Evolutionary conservation across 1,139 yeast genomes (phyloP), one percentile per base, ranked within the genome.

Genomic region (Candida freyschussii): DNA sequence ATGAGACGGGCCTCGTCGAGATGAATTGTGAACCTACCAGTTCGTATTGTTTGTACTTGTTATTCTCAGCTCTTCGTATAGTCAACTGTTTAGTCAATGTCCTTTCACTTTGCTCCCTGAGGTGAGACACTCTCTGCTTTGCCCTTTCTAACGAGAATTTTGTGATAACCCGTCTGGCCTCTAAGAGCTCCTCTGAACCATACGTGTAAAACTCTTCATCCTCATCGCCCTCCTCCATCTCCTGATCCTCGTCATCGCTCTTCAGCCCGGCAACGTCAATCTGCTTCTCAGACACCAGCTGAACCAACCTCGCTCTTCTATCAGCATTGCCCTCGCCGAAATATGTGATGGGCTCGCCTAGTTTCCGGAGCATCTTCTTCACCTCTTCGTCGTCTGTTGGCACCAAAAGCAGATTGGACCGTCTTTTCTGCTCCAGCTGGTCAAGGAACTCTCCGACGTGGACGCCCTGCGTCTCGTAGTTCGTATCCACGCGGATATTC

Each of bases 131-230:
- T 39, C 93, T 60, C 1, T 40, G 31, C 13, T 57, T 48, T 0
- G 93, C 71, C 17, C 55, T 56, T 0, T 35, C 32, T 2, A 83
- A 47, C 0, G 95, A 79, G 37, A 54, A 59, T 3, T 57, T 41
- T 1, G 86, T 68, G 0, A 89, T 66, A 2, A 47, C 41, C 24
- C 60, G 55, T 32, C 97, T 66, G 0, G 76, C 67, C 2, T 65
- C 60, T n/a, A 69, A 59, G 13, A 87, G 57, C n/a, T 67, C 72
- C 6, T 62, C 60, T 1, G 72, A 57, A 0, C 95, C 96, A 0
- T 94, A 94, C 0, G 96, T 86, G 52, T 78, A 86, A 51, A 82
- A 86, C 40, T 84, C 95, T 38, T 81, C 93, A 15, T 82, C 82
- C 4, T 66, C 75, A 1, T 63, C 73, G 0, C 58, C 68, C 4